Evolutionary conservation across 73 alveolate species (phyloP).

Genomic region (Paramecium tetraurelia): DNA sequence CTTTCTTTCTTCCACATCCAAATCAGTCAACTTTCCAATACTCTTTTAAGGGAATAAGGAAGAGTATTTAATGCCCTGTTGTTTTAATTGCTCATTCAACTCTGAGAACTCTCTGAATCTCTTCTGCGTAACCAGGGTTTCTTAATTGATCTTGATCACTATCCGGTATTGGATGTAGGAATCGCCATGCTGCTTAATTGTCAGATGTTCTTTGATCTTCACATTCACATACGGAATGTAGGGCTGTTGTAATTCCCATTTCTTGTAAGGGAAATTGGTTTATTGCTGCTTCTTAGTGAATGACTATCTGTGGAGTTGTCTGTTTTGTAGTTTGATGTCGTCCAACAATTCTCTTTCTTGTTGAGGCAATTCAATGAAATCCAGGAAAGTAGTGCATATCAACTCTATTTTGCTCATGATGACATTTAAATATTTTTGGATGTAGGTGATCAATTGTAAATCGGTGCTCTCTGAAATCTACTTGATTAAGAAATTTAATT

Average conservation of each 20-base stretch:
- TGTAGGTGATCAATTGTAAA: not conserved
- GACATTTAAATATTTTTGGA: not conserved
- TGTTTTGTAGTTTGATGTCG: not conserved
- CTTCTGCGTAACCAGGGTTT: not conserved
- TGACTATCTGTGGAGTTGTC: not conserved
- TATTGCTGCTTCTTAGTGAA: not conserved
- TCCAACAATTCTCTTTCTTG: not conserved
- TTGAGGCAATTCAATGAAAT: not conserved
- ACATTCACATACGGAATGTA: not conserved
- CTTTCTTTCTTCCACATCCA: not conserved
- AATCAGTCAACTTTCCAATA: not conserved
- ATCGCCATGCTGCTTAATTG: not conserved
- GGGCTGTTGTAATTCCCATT: not conserved
- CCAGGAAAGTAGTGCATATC: not conserved
- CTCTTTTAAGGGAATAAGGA: not conserved
- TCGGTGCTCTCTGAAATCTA: not conserved
- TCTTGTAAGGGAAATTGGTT: not conserved
- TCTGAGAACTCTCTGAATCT: slow-evolving; percentile 26
- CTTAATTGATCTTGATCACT: not conserved
- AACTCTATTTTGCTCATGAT: not conserved
- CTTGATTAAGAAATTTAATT: not conserved
- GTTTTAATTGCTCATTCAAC: not conserved
- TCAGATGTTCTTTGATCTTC: not conserved
- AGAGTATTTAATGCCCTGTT: not conserved
- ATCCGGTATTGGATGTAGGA: not conserved